phyloP scores from a whole-genome alignment of 306 rosid genomes.

The Amphicarpaea edgeworthii region DNA sequence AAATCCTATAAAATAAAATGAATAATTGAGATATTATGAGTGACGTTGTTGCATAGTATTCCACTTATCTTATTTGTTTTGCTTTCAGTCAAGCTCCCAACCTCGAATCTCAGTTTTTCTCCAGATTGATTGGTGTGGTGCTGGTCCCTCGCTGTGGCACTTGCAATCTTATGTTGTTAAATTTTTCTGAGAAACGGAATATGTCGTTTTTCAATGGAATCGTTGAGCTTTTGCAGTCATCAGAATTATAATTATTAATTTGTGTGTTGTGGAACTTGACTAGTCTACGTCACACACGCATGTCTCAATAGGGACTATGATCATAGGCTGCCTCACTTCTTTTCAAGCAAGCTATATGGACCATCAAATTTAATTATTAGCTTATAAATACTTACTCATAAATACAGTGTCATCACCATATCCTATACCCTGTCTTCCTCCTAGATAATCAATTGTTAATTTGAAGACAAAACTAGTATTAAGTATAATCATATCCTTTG shows the following conservation, averaged over 20 bases:
- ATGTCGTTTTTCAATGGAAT: constrained; percentile 52
- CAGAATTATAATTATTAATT: constrained; percentile 46
- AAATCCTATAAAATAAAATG: too few species aligned
- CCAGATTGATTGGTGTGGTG: constrained; percentile 23
- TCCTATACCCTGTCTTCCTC: neutral
- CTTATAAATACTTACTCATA: neutral
- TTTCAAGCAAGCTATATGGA: constrained; percentile 37
- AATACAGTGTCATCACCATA: neutral
- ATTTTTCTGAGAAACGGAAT: constrained; percentile 43
- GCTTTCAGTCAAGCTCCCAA: too few species aligned
- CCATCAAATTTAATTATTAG: constrained; percentile 46
- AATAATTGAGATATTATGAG: too few species aligned
- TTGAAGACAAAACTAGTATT: neutral
- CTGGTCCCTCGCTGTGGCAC: constrained; percentile 42
- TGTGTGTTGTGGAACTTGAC: constrained; percentile 40
- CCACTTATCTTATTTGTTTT: too few species aligned
- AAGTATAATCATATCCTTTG: neutral
- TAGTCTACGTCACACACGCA: constrained; percentile 56
- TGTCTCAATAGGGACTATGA: constrained; percentile 40
- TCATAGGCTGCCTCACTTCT: constrained; percentile 34
- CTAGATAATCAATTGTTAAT: neutral
- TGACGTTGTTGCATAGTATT: too few species aligned
- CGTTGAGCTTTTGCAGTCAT: constrained; percentile 44
- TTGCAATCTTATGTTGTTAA: constrained; percentile 36
- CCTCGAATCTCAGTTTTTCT: neutral